A percentile compares a stretch with the other conserved stretches of the same genome.
These are phyloP conservation scores for Lophiotrema nucula DNA, from an alignment of 495 filamentous ascomycete species.

Conservation along the genomic window DNA sequence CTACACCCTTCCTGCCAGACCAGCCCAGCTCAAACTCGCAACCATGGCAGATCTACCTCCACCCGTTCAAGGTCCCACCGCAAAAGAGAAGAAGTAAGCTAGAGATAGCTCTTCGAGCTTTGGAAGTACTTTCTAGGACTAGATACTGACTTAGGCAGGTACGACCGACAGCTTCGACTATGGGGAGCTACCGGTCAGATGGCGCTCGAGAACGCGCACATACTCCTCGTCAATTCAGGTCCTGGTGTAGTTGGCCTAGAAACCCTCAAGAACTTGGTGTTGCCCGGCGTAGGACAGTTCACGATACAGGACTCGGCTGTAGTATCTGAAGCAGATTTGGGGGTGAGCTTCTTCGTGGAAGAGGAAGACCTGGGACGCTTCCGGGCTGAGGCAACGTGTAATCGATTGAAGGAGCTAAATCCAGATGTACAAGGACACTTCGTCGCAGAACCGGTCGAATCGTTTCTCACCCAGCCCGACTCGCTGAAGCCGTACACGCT, in stretches of 20 bases:
- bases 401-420: slow-evolving; percentile 82
- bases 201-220: slow-evolving; percentile 83
- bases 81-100: slow-evolving; percentile 44
- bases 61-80: slow-evolving; percentile 42
- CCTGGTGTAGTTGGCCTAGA: slow-evolving; percentile 84
- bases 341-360: slow-evolving; percentile 95
- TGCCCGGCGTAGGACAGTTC: slow-evolving; percentile 89
- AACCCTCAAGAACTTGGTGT: slow-evolving; percentile 91
- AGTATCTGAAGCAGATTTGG: slow-evolving; percentile 80
- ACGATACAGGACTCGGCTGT: slow-evolving; percentile 80
- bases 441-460: slow-evolving; percentile 49
- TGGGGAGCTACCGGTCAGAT: slow-evolving; percentile 93
- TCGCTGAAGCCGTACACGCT: slow-evolving; percentile 63
- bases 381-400: slow-evolving; percentile 75
- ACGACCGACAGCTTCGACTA: slow-evolving; percentile 91
- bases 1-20: too few relatives aligned
- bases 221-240: slow-evolving; percentile 83
- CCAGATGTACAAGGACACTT: slow-evolving; percentile 82
- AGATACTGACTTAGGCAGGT: slow-evolving; percentile 42
- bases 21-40: not conserved
- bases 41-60: slow-evolving; percentile 32
- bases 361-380: slow-evolving; percentile 71
- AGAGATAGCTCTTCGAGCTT: slow-evolving; percentile 11
- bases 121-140: not conserved
- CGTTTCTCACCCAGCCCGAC: slow-evolving; percentile 37